These are phyloP conservation scores for Fusarium chaquense DNA, from an alignment of 2,329 filamentous ascomycete species.

Conservation along the genomic window DNA sequence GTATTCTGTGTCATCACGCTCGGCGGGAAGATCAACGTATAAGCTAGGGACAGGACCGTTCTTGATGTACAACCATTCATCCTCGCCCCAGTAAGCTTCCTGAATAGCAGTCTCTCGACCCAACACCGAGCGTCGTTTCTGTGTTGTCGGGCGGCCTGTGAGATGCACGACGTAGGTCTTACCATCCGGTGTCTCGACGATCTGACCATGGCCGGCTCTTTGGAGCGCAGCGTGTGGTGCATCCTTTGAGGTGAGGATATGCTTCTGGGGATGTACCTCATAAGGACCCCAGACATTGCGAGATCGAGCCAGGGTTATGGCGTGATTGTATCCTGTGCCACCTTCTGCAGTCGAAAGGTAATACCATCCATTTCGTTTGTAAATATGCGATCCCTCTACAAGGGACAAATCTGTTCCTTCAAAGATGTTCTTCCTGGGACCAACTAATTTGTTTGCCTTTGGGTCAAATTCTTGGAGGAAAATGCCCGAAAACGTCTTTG, in stretches of 20 bases:
- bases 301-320: slow-evolving; percentile 68
- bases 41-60: slow-evolving; percentile 67
- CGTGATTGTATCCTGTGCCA: slow-evolving; percentile 71
- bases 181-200: slow-evolving; percentile 66
- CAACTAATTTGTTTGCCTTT: slow-evolving; percentile 62
- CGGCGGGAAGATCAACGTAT: slow-evolving; percentile 62
- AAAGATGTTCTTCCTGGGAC: slow-evolving; percentile 67
- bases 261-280: slow-evolving; percentile 68
- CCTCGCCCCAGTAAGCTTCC: slow-evolving; percentile 68
- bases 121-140: slow-evolving; percentile 64
- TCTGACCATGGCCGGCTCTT: slow-evolving; percentile 65
- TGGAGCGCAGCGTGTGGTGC: slow-evolving; percentile 63
- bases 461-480: slow-evolving; percentile 69
- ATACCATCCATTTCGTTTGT: slow-evolving; percentile 69
- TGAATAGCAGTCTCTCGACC: slow-evolving; percentile 70
- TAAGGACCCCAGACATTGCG: slow-evolving; percentile 70
- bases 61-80: slow-evolving; percentile 74
- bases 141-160: slow-evolving; percentile 62
- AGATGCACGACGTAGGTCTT: slow-evolving; percentile 67
- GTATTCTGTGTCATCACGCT: slow-evolving; percentile 61
- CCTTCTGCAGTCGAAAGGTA: slow-evolving; percentile 71
- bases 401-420: slow-evolving; percentile 65
- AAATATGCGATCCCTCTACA: slow-evolving; percentile 70
- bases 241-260: slow-evolving; percentile 67
- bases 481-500: slow-evolving; percentile 66